Evolutionary conservation across 805 yeast species (phyloP), one percentile per base, ranked within the genome.

Genomic region (Ogataea degrootiae): DNA sequence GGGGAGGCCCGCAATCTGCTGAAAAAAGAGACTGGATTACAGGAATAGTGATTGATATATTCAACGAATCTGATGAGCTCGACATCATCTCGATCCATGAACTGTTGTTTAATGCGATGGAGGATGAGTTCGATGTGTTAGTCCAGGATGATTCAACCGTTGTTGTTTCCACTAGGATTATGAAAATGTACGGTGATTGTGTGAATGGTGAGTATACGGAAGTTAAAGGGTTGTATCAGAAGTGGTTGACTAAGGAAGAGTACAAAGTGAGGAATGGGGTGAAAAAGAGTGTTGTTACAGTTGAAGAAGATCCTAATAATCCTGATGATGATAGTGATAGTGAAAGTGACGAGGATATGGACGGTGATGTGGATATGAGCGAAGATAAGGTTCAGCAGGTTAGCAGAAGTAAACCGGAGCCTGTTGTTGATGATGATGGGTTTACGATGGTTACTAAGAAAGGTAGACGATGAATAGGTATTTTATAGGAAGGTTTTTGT

Each of bases 11-110:
- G 14, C 86, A 87, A 34, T 84, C 96, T 14, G 80, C 76, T 0
- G 97, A 87, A 36, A 94, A 94, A 66, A 76, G 99, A 61, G 99
- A 94, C 64, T 94, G 99, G 99, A 76, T 92, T 53, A 80, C 87
- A 5, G 95, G 88, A 5, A 70, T 87, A 14, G 79, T 92, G 2
- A 77, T 90, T 29, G 97, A 89, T 34, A 72, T 90, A 45, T 94
- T 92, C 61, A 73, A 66, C 39, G 71, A 72, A 7, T 82, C 77
- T 41, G 76, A 72, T 43, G 74, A 78, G 5, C 87, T 92, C 5
- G 98, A 90, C 57, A 72, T 86, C 3, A 82, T 80, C 36, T 77
- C 85, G 53, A 79, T 94, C 26, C 97, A 94, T 67, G 96, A 87
- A 60, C 80, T 96, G 16, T 70, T 94, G 50, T 71, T 86, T 44